Base-by-base conservation (phyloP, 345 rosid genomes). In the Zanthoxylum bungeanum region DNA sequence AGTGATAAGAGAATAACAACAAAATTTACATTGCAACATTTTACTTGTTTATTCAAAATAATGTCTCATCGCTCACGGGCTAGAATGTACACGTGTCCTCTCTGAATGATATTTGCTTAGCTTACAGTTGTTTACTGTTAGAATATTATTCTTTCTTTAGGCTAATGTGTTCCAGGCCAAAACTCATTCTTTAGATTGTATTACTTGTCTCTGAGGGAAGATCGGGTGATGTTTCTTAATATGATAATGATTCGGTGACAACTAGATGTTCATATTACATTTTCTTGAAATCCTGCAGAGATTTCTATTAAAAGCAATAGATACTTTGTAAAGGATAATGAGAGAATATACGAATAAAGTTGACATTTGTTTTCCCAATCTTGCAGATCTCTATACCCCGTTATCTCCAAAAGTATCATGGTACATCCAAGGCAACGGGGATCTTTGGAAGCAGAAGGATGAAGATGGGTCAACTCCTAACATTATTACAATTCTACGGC, bases 391-490 rank as follows among this genome's bases (percentile, higher is more conserved):
- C 9, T 88, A 85, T 75, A 82, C 89, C 0, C 91, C 93, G 16
- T 77, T 88, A 59, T 88, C 93, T 37, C 93, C 91, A 2, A 88
- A 71, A 76, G 91, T 88, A 5, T 85, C 93, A 1, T 88, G 89
- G 89, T 88, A 79, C 76, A 81, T 86, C 67, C 90, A 88, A 80
- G 88, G 93, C 61, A 85, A 82, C 53, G 86, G 86, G 30, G 91
- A 86, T 47, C 70, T 50, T 5, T 79, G 89, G 89, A 88, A 82
- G 77, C 86, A 81, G 73, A 88, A 82, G 81, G 91, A 85, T 55
- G 91, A 78, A 68, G 89, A 85, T 39, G 91, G 85, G 16, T 52
- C 82, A 39, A 62, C 82, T 4, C 83, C 91, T 1, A 64, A 68
- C 64, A 80, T 85, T 36, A 31, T 86, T 67, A 80, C 86, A 7